Base-by-base conservation (phyloP, 306 rosid genomes). In the Quercus ilex region DNA sequence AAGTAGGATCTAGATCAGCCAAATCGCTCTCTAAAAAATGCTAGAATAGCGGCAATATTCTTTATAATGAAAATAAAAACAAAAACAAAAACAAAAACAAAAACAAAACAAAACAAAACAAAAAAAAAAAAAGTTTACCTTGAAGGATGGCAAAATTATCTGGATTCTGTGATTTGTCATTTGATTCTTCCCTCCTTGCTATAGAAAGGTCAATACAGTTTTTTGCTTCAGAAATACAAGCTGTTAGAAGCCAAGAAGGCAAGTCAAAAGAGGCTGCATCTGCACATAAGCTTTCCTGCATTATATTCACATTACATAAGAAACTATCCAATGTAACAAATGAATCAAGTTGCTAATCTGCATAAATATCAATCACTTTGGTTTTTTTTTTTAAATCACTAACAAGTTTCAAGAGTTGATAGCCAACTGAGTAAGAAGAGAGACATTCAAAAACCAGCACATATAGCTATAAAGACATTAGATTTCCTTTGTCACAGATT, bases 181-280 rank as follows among this genome's bases (percentile, higher is more conserved):
- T 88, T 76, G 92, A 87, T 79, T 85, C 86, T 62, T 92, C 89
- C 86, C 93, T 90, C 88, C 95, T 94, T 84, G 86, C 70, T 76
- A 80, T 83, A 75, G 85, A 81, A 85, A 91, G 90, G 75, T 86
- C 90, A 81, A 90, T 89, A 85, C 94, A 92, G 76, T 63, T 85
- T 84, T 94, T 85, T 26, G 93, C 97, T 89, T 94, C 98, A 75
- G 93, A 82, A 85, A 90, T 86, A 80, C 99, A 91, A 78, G 93
- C 85, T 52, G 97, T 87, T 63, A 94, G 95, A 88, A 92, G 93
- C 93, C 92, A 86, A 84, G 97, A 87, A 77, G 97, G 86, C 89
- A 94, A 87, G 77, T 94, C 99, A 80, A 94, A 94, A 75, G 99
- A 94, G 75, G 99, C 97, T 53, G 99, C 99, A 73, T 94, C 97